Base-by-base conservation (phyloP, 306 rosid species). In the Prinsepia uniflora region DNA sequence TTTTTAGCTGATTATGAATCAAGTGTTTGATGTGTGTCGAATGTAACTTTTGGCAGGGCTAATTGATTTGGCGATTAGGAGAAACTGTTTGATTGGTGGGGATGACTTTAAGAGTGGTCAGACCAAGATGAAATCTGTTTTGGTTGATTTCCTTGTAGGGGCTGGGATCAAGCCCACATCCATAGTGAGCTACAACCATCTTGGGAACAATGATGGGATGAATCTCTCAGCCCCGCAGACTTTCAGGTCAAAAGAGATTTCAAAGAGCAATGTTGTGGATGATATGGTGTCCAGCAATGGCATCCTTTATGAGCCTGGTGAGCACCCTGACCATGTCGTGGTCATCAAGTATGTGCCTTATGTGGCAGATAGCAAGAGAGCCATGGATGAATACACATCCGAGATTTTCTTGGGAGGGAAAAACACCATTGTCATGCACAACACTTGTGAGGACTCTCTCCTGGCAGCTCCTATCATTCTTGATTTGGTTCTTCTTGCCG, bases 121-220 rank as follows among this genome's bases (percentile, higher is more conserved):
- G 72, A 94, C 98, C 78, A 94, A 94, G 82, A 94, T 94, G 91
- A 94, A 94, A 78, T 94, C 97, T 67, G 97, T 90, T n/a, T 58
- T 94, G 80, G 99, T 94, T 7, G 99, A 94, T 82, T 94, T 91
- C 82, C 99, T 94, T 61, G 99, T 94, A 19, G 99, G 99, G 22
- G 99, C 99, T 81, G 99, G 99, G 58, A 94, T 94, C 77, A 94
- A 94, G 97, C 99, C 99, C 78, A 94, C 99, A 34, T 86, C 99
- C 50, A 94, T 94, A 34, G 99, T 89, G 89, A 94, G 99, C 86
- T 94, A 94, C 85, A 94, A 94, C 77, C 99, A 94, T 82, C 80
- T 94, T 53, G 99, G 99, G 70, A 94, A 94, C 92, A 94, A 94
- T 71, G 99, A 94, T 53, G 99, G 99, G 4, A 91, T 94, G 99